A percentile compares a stretch with the other conserved stretches of the same genome.
phyloP scores from a whole-genome alignment of 768 basidiomycete species.

The Mycena polygramma region DNA sequence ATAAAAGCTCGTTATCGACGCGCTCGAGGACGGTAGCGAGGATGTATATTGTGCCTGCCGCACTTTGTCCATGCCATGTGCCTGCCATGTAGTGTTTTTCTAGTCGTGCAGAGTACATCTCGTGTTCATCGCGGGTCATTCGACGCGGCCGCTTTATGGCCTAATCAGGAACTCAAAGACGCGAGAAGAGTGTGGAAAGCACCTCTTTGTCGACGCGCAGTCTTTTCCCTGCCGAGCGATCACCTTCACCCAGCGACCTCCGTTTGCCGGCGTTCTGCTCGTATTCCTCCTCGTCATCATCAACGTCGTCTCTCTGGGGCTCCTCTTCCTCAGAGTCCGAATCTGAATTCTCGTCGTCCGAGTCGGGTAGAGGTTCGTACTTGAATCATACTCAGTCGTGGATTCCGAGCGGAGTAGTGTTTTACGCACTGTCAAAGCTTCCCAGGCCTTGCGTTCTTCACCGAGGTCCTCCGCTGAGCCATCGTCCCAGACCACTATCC shows the following conservation, averaged over 20 bases:
- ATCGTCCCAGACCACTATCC: constrained; percentile 94
- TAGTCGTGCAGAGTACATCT: constrained; percentile 71
- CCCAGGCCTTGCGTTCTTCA: constrained; percentile 86
- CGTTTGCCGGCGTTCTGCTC: constrained; percentile 65
- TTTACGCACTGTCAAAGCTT: constrained; percentile 79
- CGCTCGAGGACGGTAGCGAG: constrained; percentile 93
- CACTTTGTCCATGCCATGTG: constrained; percentile 91
- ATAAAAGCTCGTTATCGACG: constrained; percentile 93
- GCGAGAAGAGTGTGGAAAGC: constrained; percentile 35
- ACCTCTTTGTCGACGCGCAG: constrained; percentile 66
- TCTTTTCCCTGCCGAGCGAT: constrained; percentile 65
- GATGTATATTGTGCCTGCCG: constrained; percentile 89
- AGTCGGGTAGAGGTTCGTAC: constrained; percentile 85
- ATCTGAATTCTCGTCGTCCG: constrained; percentile 72
- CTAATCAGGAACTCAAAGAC: constrained; percentile 20
- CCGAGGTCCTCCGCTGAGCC: constrained; percentile 79
- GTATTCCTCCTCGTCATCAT: constrained; percentile 59
- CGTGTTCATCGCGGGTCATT: constrained; percentile 79
- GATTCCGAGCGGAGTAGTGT: background rate
- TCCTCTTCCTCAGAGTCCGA: constrained; percentile 59
- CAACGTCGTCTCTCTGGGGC: constrained; percentile 53
- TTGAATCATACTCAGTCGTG: constrained; percentile 44
- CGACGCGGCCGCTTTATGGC: constrained; percentile 60
- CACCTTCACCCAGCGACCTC: constrained; percentile 55
- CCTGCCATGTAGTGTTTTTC: constrained; percentile 89